These are phyloP conservation scores for Myxozyma melibiosi DNA, from an alignment of 805 yeast genomes.

Conservation along the genomic window DNA sequence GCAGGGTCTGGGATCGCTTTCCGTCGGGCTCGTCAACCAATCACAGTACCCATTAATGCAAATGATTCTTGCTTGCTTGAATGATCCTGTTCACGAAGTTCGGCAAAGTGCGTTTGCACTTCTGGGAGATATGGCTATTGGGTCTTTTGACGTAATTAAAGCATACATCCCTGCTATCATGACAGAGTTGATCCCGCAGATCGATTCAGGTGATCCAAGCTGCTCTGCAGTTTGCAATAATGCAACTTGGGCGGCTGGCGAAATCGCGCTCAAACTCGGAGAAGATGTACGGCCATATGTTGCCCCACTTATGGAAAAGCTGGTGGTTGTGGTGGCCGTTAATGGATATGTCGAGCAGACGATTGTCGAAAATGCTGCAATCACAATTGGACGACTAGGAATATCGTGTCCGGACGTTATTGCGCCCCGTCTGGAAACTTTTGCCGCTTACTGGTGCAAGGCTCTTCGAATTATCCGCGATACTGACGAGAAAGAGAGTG, in stretches of 20 bases:
- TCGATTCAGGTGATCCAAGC: conserved; percentile 50
- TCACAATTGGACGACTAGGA: conserved; percentile 86
- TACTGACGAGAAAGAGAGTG: conserved; percentile 84
- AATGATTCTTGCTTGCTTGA: conserved; percentile 66
- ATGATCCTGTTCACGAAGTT: conserved; percentile 81
- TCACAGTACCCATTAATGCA: conserved; percentile 52
- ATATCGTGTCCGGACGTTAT: conserved; percentile 59
- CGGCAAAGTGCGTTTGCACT: conserved; percentile 90
- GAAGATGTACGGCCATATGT: conserved; percentile 56
- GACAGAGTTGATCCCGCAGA: conserved; percentile 58
- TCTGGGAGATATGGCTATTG: conserved; percentile 83
- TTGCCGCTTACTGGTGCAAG: conserved; percentile 69
- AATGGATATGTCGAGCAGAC: conserved; percentile 55
- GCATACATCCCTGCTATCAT: conserved; percentile 43
- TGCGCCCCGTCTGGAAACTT: conserved; percentile 59
- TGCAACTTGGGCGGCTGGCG: conserved; percentile 94
- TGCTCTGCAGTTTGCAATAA: conserved; percentile 75
- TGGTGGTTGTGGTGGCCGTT: conserved; percentile 53
- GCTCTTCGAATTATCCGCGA: conserved; percentile 69
- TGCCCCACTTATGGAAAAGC: conserved; percentile 54
- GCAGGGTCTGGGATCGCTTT: conserved; percentile 72
- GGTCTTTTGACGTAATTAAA: conserved; percentile 48
- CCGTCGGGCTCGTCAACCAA: conserved; percentile 30
- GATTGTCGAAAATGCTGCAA: conserved; percentile 83
- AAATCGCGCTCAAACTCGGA: conserved; percentile 65